Conservation (phyloP, 78 protist genomes). For the Cavenderia fasciculata region DNA sequence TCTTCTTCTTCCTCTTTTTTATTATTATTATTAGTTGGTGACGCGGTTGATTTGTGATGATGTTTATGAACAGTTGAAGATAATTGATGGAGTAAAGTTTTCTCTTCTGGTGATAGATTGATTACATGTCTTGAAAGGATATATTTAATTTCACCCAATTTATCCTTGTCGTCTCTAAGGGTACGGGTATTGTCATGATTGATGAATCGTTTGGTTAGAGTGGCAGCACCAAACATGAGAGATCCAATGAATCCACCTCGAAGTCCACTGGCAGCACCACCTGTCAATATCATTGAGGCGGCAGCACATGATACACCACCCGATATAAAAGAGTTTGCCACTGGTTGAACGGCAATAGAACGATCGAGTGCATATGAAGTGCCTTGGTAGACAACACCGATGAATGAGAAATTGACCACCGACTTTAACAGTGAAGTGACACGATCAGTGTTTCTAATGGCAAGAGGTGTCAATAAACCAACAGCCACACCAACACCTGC, state of each 20-base stretch:
- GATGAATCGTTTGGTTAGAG: background rate
- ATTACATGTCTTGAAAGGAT: background rate
- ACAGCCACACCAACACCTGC: background rate
- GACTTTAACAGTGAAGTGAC: background rate
- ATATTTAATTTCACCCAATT: background rate
- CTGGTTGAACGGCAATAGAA: constrained; percentile 5
- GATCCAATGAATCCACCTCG: background rate
- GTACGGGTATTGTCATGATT: background rate
- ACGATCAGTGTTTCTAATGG: constrained; percentile 11
- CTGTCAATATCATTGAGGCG: no score
- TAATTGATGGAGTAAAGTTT: no score
- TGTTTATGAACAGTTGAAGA: no score
- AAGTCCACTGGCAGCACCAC: background rate
- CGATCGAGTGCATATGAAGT: constrained; percentile 15
- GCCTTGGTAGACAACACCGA: constrained; percentile 12
- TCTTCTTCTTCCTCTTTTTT: background rate
- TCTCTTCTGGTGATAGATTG: no score
- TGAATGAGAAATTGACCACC: constrained; percentile 16
- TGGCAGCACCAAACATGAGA: background rate
- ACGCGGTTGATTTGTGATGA: no score
- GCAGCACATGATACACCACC: constrained; percentile 12
- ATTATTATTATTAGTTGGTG: background rate
- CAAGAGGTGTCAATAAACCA: background rate
- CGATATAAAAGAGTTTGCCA: background rate
- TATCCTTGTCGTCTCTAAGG: background rate